These are phyloP conservation scores for Alternaria arborescens DNA, from an alignment of 2,329 filamentous ascomycete species.

Conservation along the genomic window DNA sequence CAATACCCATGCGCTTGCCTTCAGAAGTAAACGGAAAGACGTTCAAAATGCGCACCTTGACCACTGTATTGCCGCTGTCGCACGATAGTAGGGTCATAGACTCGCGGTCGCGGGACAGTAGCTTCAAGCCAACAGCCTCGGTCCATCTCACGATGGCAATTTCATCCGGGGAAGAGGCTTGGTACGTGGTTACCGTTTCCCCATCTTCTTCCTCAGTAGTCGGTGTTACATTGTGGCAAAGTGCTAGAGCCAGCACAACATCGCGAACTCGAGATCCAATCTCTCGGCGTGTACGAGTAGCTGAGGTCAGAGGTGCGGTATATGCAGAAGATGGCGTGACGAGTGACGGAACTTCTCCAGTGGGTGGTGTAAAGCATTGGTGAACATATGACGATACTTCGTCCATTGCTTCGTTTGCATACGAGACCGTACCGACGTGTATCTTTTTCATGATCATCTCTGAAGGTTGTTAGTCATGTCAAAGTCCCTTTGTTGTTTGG, in stretches of 20 bases:
- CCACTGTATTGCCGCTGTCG: constrained; percentile 75
- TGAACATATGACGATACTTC: constrained; percentile 87
- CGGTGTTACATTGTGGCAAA: constrained; percentile 97
- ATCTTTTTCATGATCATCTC: constrained; percentile 99
- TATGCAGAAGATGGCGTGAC: constrained; percentile 80
- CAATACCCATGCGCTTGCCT: constrained; percentile 97
- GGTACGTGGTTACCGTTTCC: constrained; percentile 80
- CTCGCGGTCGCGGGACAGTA: constrained; percentile 86
- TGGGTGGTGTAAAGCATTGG: constrained; percentile 74
- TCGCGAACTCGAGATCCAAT: constrained; percentile 94
- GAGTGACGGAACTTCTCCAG: constrained; percentile 54
- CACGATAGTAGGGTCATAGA: constrained; percentile 83
- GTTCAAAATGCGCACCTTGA: constrained; percentile 88
- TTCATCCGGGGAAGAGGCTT: constrained; percentile 96
- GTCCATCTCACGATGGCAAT: constrained; percentile 98
- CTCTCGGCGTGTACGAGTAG: constrained; percentile 87
- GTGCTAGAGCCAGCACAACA: constrained; percentile 86
- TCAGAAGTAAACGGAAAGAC: constrained; percentile 98
- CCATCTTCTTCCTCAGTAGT: constrained; percentile 86
- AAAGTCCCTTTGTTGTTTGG: neutral
- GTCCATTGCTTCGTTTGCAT: constrained; percentile 98
- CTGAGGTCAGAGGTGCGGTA: constrained; percentile 66
- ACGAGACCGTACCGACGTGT: constrained; percentile 96
- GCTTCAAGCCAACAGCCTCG: constrained; percentile 85
- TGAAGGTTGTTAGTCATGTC: constrained; percentile 41